A percentile compares a stretch with the other conserved stretches of the same genome.
phyloP scores from a whole-genome alignment of 2,329 filamentous ascomycete species.

The Teratosphaeria gauchensis region DNA sequence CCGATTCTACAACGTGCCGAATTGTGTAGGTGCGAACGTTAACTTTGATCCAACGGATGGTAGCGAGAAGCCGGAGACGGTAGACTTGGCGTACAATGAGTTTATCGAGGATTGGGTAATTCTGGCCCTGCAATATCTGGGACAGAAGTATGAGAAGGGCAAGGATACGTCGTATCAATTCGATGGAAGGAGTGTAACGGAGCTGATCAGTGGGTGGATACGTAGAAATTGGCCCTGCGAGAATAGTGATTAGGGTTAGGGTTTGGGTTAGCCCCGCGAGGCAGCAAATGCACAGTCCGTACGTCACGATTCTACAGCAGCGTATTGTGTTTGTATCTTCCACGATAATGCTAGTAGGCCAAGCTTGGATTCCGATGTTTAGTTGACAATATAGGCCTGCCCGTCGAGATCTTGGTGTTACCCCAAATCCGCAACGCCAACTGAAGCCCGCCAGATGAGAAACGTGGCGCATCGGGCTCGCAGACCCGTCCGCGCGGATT shows the following conservation, averaged over 20 bases:
- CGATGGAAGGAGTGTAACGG: constrained; percentile 45
- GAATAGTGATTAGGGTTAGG: background rate
- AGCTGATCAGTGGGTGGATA: constrained; percentile 52
- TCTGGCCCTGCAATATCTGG: constrained; percentile 57
- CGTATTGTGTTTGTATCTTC: background rate
- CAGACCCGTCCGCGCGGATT: too few relatives aligned
- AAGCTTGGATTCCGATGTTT: too few relatives aligned
- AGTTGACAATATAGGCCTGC: too few relatives aligned
- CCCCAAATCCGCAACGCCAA: too few relatives aligned
- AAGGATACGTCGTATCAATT: constrained; percentile 44
- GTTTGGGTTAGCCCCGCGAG: background rate
- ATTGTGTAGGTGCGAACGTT: constrained; percentile 65
- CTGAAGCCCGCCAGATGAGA: too few relatives aligned
- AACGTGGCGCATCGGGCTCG: too few relatives aligned
- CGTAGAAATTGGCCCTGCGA: constrained; percentile 42
- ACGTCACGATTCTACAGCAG: background rate
- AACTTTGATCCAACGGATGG: constrained; percentile 38
- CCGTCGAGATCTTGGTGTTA: too few relatives aligned
- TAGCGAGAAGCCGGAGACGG: constrained; percentile 51
- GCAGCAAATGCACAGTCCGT: background rate
- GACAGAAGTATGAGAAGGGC: constrained; percentile 38
- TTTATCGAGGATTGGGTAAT: constrained; percentile 80
- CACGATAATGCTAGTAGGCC: too few relatives aligned
- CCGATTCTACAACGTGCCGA: constrained; percentile 67
- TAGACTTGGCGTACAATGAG: constrained; percentile 85